phyloP scores from a whole-genome alignment of 2,329 filamentous ascomycete species.

The Penicillium thymicola region DNA sequence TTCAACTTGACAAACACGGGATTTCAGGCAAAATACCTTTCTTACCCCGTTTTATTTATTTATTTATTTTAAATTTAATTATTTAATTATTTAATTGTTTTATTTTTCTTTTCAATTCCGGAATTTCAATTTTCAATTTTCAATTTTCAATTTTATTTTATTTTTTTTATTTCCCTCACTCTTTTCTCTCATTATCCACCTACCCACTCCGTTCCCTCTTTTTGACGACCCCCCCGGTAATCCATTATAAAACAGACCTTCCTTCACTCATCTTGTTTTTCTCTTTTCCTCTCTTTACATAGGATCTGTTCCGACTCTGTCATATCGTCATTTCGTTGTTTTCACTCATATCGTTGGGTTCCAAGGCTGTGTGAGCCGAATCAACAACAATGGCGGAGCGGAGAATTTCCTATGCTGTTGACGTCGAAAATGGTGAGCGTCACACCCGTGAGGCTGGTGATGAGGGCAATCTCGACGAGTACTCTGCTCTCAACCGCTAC shows the following conservation, averaged over 20 bases:
- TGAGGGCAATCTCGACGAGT: conserved; percentile 52
- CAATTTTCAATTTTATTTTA: conserved; percentile 3
- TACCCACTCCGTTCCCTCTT: conserved; percentile 21
- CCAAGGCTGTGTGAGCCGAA: conserved; percentile 39
- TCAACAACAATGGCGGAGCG: conserved; percentile 44
- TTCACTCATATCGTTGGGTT: conserved; percentile 39
- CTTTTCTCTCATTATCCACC: conserved; percentile 24
- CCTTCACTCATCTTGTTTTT: conserved; percentile 24
- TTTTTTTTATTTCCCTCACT: conserved; percentile 9
- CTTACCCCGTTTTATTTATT: conserved; percentile 6
- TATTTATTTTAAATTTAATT: background rate
- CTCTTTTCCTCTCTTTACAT: conserved; percentile 23
- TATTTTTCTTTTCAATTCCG: conserved; percentile 2
- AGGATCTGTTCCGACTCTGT: conserved; percentile 40
- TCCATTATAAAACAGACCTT: conserved; percentile 36
- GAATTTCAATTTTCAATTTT: conserved; percentile 8
- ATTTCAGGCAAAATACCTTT: conserved; percentile 12
- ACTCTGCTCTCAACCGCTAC: conserved; percentile 63
- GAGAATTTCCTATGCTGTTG: conserved; percentile 45
- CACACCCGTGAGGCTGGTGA: conserved; percentile 29
- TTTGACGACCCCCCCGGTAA: conserved; percentile 22
- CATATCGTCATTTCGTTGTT: conserved; percentile 36
- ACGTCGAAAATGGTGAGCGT: conserved; percentile 43
- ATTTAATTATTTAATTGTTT: background rate
- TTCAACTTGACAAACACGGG: conserved; percentile 14